Base-by-base conservation (phyloP, 78 protist genomes). In the Cavenderia fasciculata region DNA sequence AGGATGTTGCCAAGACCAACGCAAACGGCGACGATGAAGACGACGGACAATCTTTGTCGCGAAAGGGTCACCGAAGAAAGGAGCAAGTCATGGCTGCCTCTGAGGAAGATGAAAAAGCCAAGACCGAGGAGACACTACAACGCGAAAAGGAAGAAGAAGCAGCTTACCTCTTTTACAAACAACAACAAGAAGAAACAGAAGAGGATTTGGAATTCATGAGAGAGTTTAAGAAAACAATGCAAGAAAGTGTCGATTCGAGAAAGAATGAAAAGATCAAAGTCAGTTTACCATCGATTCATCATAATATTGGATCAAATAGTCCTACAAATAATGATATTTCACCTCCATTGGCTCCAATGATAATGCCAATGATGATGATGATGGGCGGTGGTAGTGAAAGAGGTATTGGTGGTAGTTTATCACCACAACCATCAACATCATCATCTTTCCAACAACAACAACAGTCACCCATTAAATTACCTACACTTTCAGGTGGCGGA, bases 211-310 rank as follows among this genome's bases (percentile, higher is more conserved):
- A 27, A 31, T 61, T 61, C 23, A 14, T 66, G 23, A 62, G 51
- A 41, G 88, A 79, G 33, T 79, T 79, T 41, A 79, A 79, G 41
- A 47, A 23, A 25, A 49, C 70, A 25, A 23, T 79, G 29, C 73
- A 70, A 65, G 88, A 79, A 33, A 52, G 69, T 62, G 56, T 12
- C 1, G 61, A 38, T 29, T 25, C 71, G 27, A 79, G 61, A 79
- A 51, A 43, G 34, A 4, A 23, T 49, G 88, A 79, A 27, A 79
- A 52, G 46, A 46, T 11, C 25, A 79, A 79, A 41, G 34, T 79
- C 14, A 43, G 27, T 33, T 41, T 73, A 54, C 82, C 82, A 11
- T 73, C 82, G 38, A 27, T 73, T 12, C n/a, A n/a, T 12, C 4
- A 52, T 52, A 4, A 21, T 12, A 52, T 52, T 12, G 10, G 31